Percentiles rank a stretch among this genome's conserved stretches.
phyloP scores from a whole-genome alignment of 192 early-diverging fungal species.

The Linnemannia elongata region DNA sequence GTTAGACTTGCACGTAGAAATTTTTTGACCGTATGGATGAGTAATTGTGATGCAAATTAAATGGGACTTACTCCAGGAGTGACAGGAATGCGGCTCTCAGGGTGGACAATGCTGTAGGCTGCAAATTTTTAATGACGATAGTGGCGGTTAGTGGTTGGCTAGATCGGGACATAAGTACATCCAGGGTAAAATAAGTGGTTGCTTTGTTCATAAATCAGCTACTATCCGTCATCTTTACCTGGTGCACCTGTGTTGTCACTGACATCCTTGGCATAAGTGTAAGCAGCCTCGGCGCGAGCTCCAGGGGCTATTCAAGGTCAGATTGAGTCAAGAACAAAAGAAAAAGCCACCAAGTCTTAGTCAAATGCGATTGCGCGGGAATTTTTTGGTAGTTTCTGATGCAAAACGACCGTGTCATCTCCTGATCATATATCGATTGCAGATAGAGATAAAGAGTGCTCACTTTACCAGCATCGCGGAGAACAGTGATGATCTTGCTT shows the following conservation, averaged over 20 bases:
- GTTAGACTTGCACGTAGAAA: neutral
- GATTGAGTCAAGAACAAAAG: neutral
- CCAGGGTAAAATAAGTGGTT: neutral
- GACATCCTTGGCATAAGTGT: constrained; percentile 65
- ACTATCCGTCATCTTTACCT: constrained; percentile 24
- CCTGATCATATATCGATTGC: neutral
- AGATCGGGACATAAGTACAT: neutral
- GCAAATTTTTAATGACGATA: neutral
- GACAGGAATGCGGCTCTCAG: constrained; percentile 34
- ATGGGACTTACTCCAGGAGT: constrained; percentile 38
- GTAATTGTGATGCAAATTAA: neutral
- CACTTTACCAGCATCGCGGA: constrained; percentile 70
- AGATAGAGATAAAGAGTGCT: neutral
- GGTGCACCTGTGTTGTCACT: constrained; percentile 51
- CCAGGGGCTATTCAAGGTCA: constrained; percentile 33
- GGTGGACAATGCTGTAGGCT: constrained; percentile 37
- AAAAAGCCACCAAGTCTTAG: constrained; percentile 2
- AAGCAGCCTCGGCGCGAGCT: constrained; percentile 57
- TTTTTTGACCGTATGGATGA: neutral
- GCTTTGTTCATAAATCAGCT: neutral
- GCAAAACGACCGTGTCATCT: neutral
- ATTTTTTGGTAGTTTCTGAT: neutral
- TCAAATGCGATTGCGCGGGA: neutral
- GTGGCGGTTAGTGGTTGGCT: neutral
- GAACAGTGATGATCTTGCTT: constrained; percentile 87